A percentile compares a stretch with the other conserved stretches of the same genome.
phyloP scores from a whole-genome alignment of 371 early-diverging fungal genomes.

The Mortierella polycephala region DNA sequence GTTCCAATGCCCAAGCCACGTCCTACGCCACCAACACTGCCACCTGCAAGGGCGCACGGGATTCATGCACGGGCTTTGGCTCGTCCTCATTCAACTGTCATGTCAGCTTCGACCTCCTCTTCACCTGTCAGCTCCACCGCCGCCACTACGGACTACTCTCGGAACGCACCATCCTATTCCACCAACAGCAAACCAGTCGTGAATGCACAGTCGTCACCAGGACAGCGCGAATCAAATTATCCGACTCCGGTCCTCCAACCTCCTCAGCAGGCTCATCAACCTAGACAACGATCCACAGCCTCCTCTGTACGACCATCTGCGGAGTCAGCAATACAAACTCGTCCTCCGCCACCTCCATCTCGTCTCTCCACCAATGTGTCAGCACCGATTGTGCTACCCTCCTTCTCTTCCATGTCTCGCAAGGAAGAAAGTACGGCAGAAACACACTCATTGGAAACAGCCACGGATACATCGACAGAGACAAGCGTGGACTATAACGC shows the following conservation, averaged over 20 bases:
- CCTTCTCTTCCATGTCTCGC: background rate
- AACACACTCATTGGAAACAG: background rate
- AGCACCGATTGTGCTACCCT: background rate
- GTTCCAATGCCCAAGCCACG: constrained; percentile 17
- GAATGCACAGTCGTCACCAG: constrained; percentile 6
- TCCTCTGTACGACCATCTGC: constrained; percentile 23
- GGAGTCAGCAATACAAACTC: constrained; percentile 13
- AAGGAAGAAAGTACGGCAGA: background rate
- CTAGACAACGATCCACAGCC: constrained; percentile 16
- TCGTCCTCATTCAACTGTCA: constrained; percentile 19
- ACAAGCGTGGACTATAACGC: background rate
- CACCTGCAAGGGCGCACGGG: constrained; percentile 48
- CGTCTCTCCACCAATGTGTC: constrained; percentile 14
- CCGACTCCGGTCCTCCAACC: constrained; percentile 31
- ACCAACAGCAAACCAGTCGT: background rate
- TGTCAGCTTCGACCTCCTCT: constrained; percentile 1
- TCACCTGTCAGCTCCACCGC: background rate
- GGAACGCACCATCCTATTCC: background rate
- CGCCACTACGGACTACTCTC: background rate
- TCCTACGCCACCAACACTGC: constrained; percentile 36
- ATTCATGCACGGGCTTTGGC: constrained; percentile 39
- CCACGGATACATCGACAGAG: background rate
- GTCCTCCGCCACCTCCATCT: constrained; percentile 24
- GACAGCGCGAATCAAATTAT: constrained; percentile 24
- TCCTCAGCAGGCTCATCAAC: constrained; percentile 42